Base-by-base conservation (phyloP, 768 basidiomycete genomes). In the Dioszegia hungarica region DNA sequence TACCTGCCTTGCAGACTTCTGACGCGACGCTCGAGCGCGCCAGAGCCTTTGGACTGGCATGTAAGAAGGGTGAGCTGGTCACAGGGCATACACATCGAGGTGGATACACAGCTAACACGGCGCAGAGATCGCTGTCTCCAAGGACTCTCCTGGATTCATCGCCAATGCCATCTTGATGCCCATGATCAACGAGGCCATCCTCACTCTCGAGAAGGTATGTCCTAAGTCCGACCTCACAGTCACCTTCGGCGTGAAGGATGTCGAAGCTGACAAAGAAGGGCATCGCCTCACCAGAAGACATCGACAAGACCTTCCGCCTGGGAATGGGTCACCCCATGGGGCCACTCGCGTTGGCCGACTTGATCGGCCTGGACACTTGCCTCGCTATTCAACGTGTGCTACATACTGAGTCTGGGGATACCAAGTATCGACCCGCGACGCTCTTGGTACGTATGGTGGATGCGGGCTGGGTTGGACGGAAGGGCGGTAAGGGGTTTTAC, bases 111-210 rank as follows among this genome's bases (percentile, higher is more conserved):
- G 34, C 47, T 44, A 8, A 25, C 40, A n/a, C n/a, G 9, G 12
- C 28, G n/a, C 69, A 92, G 90, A 91, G 81, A 91, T 97, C 1
- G 88, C 91, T 1, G 83, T 83, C 2, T 92, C 90, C 0, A 84
- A 88, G 66, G 93, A 98, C 67, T 89, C 93, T 0, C 93, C 93
- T 2, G 92, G 90, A 3, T 92, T 91, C 75, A 89, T 93, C n/a
- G 89, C 90, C 1, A 93, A 95, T 67, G 91, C 90, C 0, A 81
- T 93, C 28, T 78, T 98, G 40, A 97, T 97, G 90, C 94, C 94
- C 1, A 97, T 92, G 77, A 86, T 98, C 65, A 98, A 97, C 64
- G 94, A 98, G 81, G 93, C 93, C 0, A 90, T 97, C 63, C 87
- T 94, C 84, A 86, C 85, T 64, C 79, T 98, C 0, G 93, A 97